Base-by-base conservation (phyloP, 495 filamentous ascomycete genomes). In the Aspergillus coremiiformis region DNA sequence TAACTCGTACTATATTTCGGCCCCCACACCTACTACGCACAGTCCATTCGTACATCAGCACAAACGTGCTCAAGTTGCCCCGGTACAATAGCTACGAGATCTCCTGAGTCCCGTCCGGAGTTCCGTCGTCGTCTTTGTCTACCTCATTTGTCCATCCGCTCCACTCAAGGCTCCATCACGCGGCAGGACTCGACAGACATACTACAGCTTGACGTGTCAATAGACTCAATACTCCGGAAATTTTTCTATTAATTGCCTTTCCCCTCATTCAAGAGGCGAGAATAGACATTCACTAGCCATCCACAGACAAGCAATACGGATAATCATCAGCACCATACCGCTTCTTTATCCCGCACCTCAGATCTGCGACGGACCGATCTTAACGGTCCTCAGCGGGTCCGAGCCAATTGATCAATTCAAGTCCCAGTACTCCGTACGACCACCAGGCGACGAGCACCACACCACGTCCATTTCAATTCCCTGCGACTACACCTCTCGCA, bases 361-460 rank as follows among this genome's bases (percentile, higher is more conserved):
- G 60, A 66, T 62, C 63, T 55, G 58, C 59, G 47, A 53, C 58
- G 51, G 59, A 62, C 58, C 65, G 57, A 59, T 66, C 59, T 50
- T 58, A 55, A 59, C 54, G 48, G 57, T 49, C 50, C 49, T 60
- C 51, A 43, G 52, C 61, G 64, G 69, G 65, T 70, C 67, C 64
- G 59, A 61, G 60, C 59, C 61, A 57, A 46, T 46, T 46, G 47
- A 54, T 46, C 45, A 29, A 29, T 54, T 56, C 54, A 51, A 44
- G 37, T 24, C 32, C 50, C 45, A 29, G 45, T 33, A 35, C 46
- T 49, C 35, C 44, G n/a, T 41, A 55, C 39, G 17, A 41, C n/a
- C 17, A 50, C 42, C 49, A 41, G 1, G 12, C 30, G 14, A 17
- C 44, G 20, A 33, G 37, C 7, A 29, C 23, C 35, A 47, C 41